These are phyloP conservation scores for Cladorrhinum sp. DNA, from an alignment of 2,329 filamentous ascomycete species.

Conservation along the genomic window DNA sequence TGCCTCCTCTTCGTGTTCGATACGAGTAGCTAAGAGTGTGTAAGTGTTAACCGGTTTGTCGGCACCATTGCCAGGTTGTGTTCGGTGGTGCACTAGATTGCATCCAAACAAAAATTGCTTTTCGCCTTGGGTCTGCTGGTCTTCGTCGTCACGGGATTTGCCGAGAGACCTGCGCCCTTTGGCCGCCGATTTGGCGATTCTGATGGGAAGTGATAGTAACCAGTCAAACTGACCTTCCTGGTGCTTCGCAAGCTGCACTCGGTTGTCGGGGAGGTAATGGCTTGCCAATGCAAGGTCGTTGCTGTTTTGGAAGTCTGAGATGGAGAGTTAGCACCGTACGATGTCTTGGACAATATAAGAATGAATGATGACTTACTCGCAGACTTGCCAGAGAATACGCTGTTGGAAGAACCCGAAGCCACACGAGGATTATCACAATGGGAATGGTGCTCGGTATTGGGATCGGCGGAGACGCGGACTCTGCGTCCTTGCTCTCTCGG, in stretches of 20 bases:
- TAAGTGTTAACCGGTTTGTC: slow-evolving; percentile 38
- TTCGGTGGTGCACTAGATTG: slow-evolving; percentile 46
- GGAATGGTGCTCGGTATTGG: neutral
- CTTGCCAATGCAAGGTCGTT: slow-evolving; percentile 30
- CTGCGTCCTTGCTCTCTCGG: slow-evolving; percentile 8
- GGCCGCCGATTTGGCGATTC: slow-evolving; percentile 4
- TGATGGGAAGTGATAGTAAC: slow-evolving; percentile 40
- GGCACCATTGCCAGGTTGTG: slow-evolving; percentile 25
- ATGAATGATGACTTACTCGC: slow-evolving; percentile 8
- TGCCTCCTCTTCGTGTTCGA: slow-evolving; percentile 30
- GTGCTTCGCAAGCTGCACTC: slow-evolving; percentile 41
- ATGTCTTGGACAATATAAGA: neutral
- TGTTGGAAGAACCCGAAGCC: neutral
- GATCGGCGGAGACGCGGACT: slow-evolving; percentile 4
- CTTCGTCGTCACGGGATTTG: slow-evolving; percentile 18
- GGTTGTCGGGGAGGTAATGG: slow-evolving; percentile 26
- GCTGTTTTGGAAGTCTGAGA: slow-evolving; percentile 12
- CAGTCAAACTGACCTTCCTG: slow-evolving; percentile 50
- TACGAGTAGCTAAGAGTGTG: slow-evolving; percentile 46
- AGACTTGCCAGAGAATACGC: neutral
- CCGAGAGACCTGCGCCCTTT: slow-evolving; percentile 15
- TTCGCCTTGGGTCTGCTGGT: slow-evolving; percentile 17
- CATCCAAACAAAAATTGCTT: slow-evolving; percentile 48
- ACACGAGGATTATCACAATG: neutral
- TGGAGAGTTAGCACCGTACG: neutral